phyloP scores from a whole-genome alignment of 2,329 filamentous ascomycete genomes.

The Phialophora macrospora region DNA sequence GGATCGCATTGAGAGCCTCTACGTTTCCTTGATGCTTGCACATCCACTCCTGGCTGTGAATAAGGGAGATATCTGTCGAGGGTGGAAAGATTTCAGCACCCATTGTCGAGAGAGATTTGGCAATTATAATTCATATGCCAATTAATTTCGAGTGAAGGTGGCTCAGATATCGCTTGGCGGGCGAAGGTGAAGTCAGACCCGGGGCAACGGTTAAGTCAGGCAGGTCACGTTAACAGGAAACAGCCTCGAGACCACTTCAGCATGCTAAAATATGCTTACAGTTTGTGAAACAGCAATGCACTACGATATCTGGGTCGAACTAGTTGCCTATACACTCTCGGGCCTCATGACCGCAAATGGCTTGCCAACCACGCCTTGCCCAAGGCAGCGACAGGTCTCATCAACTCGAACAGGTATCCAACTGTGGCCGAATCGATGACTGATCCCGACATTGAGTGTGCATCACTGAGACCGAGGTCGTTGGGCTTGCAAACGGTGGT shows the following conservation, averaged over 20 bases:
- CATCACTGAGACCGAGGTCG: not conserved
- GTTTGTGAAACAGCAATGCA: not conserved
- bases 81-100: conserved; percentile 4
- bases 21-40: conserved; percentile 8
- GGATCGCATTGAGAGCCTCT: conserved; percentile 12
- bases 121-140: not conserved
- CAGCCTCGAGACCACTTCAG: not conserved
- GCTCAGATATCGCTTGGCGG: not conserved
- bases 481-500: not conserved
- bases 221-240: not conserved
- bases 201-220: not conserved
- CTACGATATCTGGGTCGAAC: not conserved
- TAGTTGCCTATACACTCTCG: not conserved
- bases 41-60: conserved; percentile 15
- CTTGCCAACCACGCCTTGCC: not conserved
- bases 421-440: not conserved
- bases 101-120: not conserved
- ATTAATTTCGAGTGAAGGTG: not conserved
- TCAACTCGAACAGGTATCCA: not conserved
- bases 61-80: conserved; percentile 12
- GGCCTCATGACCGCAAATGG: not conserved
- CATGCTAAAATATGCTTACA: not conserved
- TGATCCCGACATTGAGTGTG: not conserved
- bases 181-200: conserved; percentile 2
- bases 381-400: not conserved